Conservation (phyloP, 305 asterid species). For the Solanum hybrid region DNA sequence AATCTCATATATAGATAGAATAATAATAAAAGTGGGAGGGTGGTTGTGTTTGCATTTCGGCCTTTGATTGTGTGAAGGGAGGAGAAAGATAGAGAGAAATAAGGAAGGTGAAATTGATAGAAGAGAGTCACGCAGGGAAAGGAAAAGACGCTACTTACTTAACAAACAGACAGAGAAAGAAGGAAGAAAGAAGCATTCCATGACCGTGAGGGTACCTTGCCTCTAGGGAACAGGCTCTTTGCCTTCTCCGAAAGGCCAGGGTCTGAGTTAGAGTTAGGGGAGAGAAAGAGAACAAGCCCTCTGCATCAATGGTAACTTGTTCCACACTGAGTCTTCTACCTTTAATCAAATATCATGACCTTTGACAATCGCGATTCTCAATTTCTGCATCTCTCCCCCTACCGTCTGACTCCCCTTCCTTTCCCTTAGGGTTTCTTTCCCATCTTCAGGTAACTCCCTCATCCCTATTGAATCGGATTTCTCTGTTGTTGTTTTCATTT, state of each 20-base stretch:
- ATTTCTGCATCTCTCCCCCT: slow-evolving; percentile 8
- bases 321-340: not conserved
- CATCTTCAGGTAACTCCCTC: not conserved
- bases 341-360: not conserved
- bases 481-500: not conserved
- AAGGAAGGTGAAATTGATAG: not conserved
- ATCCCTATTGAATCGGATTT: not conserved
- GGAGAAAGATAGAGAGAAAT: not conserved
- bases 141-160: not conserved
- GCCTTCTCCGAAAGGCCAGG: slow-evolving; percentile 3
- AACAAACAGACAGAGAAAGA: not conserved
- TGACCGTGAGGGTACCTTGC: not conserved
- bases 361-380: not conserved
- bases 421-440: slow-evolving; percentile 14
- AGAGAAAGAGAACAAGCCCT: not conserved
- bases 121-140: not conserved
- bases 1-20: too few relatives aligned
- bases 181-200: not conserved
- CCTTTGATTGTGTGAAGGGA: not conserved
- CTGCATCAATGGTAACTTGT: not conserved
- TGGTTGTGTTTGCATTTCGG: not conserved
- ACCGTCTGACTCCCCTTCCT: not conserved
- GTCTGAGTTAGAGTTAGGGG: not conserved
- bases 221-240: not conserved
- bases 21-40: not conserved